Evolutionary conservation across 371 early-diverging fungal species (phyloP).

Genomic region (Ordospora colligata): DNA sequence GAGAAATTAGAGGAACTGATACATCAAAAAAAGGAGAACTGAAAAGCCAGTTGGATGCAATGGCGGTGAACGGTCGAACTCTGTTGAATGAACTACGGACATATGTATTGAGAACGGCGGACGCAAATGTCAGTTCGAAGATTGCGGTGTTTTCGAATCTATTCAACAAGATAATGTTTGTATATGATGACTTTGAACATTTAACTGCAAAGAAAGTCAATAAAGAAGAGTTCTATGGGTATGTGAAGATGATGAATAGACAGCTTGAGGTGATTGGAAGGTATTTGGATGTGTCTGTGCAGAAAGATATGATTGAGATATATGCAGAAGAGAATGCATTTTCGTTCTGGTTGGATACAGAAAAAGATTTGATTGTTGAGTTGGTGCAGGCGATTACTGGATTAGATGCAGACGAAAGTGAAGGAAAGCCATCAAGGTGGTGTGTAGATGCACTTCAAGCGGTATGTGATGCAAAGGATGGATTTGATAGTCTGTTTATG

Average conservation of each 20-base stretch:
- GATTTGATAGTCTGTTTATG: background rate
- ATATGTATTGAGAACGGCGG: background rate
- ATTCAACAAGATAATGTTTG: slow-evolving; percentile 47
- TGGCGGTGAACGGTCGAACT: background rate
- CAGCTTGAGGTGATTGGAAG: slow-evolving; percentile 13
- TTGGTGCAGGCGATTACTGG: background rate
- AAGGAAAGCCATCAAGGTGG: background rate
- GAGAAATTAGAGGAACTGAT: background rate
- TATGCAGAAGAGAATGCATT: slow-evolving; percentile 17
- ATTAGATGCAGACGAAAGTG: background rate
- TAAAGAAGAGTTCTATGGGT: slow-evolving; percentile 11
- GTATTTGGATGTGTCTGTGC: background rate
- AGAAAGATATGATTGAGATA: slow-evolving; percentile 22
- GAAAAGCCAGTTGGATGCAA: background rate
- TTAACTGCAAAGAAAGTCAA: slow-evolving; percentile 39
- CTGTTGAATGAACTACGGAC: background rate
- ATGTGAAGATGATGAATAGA: slow-evolving; percentile 34
- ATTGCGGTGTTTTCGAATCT: slow-evolving; percentile 29
- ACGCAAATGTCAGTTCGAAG: slow-evolving; percentile 1
- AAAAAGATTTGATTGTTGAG: slow-evolving; percentile 25
- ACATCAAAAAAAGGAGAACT: slow-evolving; percentile 1
- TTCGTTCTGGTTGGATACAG: slow-evolving; percentile 12
- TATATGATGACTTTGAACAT: slow-evolving; percentile 39
- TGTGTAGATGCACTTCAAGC: slow-evolving; percentile 21
- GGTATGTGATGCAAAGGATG: background rate